A percentile compares a stretch with the other conserved stretches of the same genome.
phyloP scores from a whole-genome alignment of 1,139 yeast species.

The Yarrowia galli region DNA sequence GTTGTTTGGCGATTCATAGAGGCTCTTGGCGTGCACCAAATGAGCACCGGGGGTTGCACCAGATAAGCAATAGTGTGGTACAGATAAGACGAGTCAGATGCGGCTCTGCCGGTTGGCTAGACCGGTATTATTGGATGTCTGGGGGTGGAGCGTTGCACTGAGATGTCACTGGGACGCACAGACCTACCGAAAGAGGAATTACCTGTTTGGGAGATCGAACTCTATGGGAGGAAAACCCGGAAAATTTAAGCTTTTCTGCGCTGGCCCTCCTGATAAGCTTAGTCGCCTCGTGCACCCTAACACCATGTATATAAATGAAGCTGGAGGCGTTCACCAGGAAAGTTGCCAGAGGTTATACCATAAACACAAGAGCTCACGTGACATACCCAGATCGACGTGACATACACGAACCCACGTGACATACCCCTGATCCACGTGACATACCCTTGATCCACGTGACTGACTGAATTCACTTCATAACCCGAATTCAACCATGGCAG shows the following conservation, averaged over 20 bases:
- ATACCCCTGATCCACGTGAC: neutral
- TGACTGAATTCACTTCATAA: neutral
- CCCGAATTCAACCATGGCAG: too few relatives aligned
- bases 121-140: too few relatives aligned
- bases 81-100: neutral
- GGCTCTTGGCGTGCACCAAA: constrained; percentile 37
- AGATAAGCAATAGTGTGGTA: neutral
- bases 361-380: neutral
- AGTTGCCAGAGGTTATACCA: too few relatives aligned
- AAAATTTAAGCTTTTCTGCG: neutral
- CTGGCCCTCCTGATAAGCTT: constrained; percentile 13
- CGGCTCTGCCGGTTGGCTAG: too few relatives aligned
- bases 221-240: constrained; percentile 3
- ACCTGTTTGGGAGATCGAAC: constrained; percentile 3
- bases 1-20: neutral
- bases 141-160: too few relatives aligned
- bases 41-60: neutral
- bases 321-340: too few relatives aligned
- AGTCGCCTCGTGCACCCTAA: constrained; percentile 19
- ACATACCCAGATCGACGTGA: neutral
- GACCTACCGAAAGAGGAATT: constrained; percentile 22
- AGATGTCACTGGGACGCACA: neutral
- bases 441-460: neutral
- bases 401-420: neutral
- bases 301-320: constrained; percentile 14